Evolutionary conservation across 2,329 filamentous ascomycete species (phyloP).

Genomic region (Fusarium devonianum): DNA sequence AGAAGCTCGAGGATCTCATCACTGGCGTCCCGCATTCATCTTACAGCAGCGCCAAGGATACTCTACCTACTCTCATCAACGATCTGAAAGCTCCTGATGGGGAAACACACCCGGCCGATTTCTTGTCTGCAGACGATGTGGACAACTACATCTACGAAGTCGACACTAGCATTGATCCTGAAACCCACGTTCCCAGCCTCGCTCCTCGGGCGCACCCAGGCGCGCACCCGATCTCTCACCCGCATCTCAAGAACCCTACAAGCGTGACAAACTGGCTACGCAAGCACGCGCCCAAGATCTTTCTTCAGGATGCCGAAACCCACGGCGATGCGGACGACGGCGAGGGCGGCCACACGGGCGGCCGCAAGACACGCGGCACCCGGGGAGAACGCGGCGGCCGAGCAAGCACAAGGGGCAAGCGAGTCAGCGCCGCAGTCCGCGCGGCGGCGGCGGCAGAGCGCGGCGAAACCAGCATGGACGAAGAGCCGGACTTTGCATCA

Average conservation of each 20-base stretch:
- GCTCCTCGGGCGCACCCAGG: conserved; percentile 57
- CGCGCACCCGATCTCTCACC: conserved; percentile 49
- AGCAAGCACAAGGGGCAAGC: conserved; percentile 50
- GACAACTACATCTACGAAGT: conserved; percentile 76
- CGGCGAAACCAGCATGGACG: conserved; percentile 50
- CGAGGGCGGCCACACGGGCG: conserved; percentile 40
- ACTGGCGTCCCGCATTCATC: conserved; percentile 60
- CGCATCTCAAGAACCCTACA: conserved; percentile 73
- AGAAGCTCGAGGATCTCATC: conserved; percentile 59
- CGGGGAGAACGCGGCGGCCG: conserved; percentile 49
- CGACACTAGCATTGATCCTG: conserved; percentile 59
- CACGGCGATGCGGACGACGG: conserved; percentile 51
- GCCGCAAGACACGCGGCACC: conserved; percentile 48
- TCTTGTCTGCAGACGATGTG: conserved; percentile 73
- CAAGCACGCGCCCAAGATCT: conserved; percentile 82
- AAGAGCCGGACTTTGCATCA: conserved; percentile 45
- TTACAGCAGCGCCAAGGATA: conserved; percentile 64
- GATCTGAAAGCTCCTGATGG: conserved; percentile 60
- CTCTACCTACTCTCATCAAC: conserved; percentile 64
- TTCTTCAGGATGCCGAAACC: conserved; percentile 73
- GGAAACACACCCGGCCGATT: conserved; percentile 66
- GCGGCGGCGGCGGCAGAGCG: conserved; percentile 34
- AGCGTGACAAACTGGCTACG: conserved; percentile 97
- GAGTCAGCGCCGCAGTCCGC: conserved; percentile 39
- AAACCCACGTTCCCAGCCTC: conserved; percentile 56